Conservation (phyloP, 1,139 yeast species). For the Candida dubliniensis region DNA sequence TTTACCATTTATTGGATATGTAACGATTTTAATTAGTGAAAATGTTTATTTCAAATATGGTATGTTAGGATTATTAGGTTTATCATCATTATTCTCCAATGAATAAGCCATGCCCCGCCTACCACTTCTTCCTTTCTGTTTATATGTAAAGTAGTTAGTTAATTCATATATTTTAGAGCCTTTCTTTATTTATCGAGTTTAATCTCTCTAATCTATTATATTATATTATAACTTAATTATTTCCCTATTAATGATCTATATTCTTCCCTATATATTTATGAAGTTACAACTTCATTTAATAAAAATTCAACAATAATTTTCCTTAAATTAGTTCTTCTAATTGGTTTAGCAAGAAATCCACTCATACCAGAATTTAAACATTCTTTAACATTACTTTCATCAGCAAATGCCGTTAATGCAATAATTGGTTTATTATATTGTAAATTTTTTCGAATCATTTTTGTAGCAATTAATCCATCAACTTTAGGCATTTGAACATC, state of each 20-base stretch:
- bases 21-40: constrained; percentile 91
- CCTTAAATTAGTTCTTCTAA: constrained; percentile 65
- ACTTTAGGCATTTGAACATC: constrained; percentile 96
- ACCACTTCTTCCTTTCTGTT: background rate
- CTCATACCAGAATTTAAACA: constrained; percentile 85
- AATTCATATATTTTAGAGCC: background rate
- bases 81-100: constrained; percentile 53
- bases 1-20: constrained; percentile 87
- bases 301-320: constrained; percentile 48
- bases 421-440: constrained; percentile 75
- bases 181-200: too few species aligned
- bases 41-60: constrained; percentile 74
- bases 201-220: background rate
- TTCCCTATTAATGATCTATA: background rate
- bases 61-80: constrained; percentile 64
- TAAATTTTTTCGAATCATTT: constrained; percentile 63
- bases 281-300: constrained; percentile 27
- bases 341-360: constrained; percentile 86
- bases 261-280: constrained; percentile 11
- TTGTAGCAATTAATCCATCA: constrained; percentile 85
- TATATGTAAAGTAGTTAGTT: background rate
- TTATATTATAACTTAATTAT: too few species aligned
- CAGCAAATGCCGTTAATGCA: constrained; percentile 93
- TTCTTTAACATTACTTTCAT: constrained; percentile 75
- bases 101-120: too few species aligned